These are phyloP conservation scores for Phaffia australis DNA, from an alignment of 768 basidiomycete species.

Conservation along the genomic window DNA sequence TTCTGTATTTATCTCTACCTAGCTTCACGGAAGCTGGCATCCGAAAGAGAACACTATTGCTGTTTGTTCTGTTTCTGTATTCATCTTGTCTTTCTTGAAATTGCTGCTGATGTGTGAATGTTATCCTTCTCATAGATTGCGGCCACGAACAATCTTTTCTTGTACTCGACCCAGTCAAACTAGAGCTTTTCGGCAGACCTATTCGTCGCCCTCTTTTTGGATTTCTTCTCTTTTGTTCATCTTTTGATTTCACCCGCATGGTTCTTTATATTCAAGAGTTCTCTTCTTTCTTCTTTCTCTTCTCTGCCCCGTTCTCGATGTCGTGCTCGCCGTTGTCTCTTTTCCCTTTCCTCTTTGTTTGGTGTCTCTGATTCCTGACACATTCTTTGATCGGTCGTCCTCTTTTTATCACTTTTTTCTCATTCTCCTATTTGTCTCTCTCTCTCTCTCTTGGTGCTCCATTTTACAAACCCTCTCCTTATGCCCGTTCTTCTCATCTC, in stretches of 20 bases:
- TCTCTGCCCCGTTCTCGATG: too few species aligned
- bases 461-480: too few species aligned
- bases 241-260: too few species aligned
- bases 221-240: neutral
- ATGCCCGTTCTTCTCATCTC: too few species aligned
- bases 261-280: too few species aligned
- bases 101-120: conserved; percentile 1
- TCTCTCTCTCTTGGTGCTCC: too few species aligned
- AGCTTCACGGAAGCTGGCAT: conserved; percentile 59
- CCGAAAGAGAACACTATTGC: conserved; percentile 97
- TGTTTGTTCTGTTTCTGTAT: conserved; percentile 44
- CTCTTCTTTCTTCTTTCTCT: too few species aligned
- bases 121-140: conserved; percentile 55
- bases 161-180: conserved; percentile 33
- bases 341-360: neutral
- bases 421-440: too few species aligned
- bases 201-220: neutral
- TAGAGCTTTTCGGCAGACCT: neutral
- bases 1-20: conserved; percentile 39
- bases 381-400: neutral
- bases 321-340: neutral
- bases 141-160: conserved; percentile 90
- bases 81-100: conserved; percentile 3
- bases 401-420: too few species aligned
- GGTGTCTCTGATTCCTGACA: neutral